A percentile compares a stretch with the other conserved stretches of the same genome.
Conservation (phyloP, 306 rosid species). For the Quercus robur region DNA sequence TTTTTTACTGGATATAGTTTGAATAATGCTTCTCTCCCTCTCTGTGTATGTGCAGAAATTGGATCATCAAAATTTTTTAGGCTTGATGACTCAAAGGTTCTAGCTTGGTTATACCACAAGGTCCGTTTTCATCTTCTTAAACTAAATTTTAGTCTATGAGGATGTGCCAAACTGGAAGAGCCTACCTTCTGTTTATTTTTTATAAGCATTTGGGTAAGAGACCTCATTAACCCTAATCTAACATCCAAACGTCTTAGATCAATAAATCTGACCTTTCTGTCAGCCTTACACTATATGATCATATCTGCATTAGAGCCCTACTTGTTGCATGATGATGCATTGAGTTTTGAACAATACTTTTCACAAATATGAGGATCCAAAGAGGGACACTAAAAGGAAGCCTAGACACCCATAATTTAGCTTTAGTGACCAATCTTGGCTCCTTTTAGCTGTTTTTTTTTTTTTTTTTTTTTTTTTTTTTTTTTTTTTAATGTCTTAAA, state of each 20-base stretch:
- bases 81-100: conserved; percentile 90
- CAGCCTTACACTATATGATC: background rate
- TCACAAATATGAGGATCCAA: no score
- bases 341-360: no score
- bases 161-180: background rate
- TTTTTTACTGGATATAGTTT: background rate
- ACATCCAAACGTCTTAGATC: background rate
- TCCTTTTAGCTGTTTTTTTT: no score
- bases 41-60: conserved; percentile 54
- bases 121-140: conserved; percentile 32
- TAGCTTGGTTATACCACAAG: conserved; percentile 77
- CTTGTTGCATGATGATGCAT: no score
- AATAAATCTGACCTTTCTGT: background rate
- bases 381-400: no score
- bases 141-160: conserved; percentile 2
- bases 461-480: no score
- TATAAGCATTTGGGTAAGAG: background rate
- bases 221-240: background rate
- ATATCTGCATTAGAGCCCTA: no score
- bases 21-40: conserved; percentile 6
- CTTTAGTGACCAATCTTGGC: no score
- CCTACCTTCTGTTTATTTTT: background rate
- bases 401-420: no score
- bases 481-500: no score
- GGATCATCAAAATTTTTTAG: conserved; percentile 79